Evolutionary conservation across 2,329 filamentous ascomycete species (phyloP).

Genomic region (Stachybotrys chlorohalonatus): DNA sequence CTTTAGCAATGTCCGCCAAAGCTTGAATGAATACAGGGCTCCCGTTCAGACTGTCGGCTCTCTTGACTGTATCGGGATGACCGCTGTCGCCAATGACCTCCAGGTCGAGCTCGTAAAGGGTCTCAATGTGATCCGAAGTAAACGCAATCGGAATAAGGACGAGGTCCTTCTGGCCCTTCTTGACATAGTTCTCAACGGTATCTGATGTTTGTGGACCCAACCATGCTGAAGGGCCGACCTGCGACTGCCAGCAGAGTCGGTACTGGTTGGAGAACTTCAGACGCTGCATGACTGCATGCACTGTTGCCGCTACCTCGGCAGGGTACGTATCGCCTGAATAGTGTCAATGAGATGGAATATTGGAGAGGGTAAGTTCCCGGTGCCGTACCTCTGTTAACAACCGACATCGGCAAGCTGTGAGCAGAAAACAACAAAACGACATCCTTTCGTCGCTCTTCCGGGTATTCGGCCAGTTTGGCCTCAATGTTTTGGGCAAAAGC

Average conservation of each 20-base stretch:
- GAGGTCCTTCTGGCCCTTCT: slow-evolving; percentile 85
- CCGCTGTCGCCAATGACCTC: slow-evolving; percentile 89
- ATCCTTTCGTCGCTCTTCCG: slow-evolving; percentile 66
- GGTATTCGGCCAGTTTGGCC: slow-evolving; percentile 73
- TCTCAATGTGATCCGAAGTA: slow-evolving; percentile 98
- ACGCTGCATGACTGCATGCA: slow-evolving; percentile 91
- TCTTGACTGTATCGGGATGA: slow-evolving; percentile 71
- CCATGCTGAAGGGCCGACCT: slow-evolving; percentile 94
- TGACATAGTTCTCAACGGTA: slow-evolving; percentile 81
- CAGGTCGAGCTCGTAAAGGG: slow-evolving; percentile 84
- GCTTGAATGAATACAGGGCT: slow-evolving; percentile 84
- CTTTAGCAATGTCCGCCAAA: slow-evolving; percentile 76
- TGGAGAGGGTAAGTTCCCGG: background rate
- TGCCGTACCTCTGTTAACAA: slow-evolving; percentile 73
- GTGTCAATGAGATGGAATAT: slow-evolving; percentile 13
- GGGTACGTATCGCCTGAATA: slow-evolving; percentile 81
- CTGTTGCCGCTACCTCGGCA: slow-evolving; percentile 89
- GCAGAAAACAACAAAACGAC: slow-evolving; percentile 90
- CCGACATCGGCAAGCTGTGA: slow-evolving; percentile 92
- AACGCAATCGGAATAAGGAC: slow-evolving; percentile 93
- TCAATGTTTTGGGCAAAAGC: slow-evolving; percentile 92
- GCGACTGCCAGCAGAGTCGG: slow-evolving; percentile 93
- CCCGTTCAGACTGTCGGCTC: slow-evolving; percentile 86
- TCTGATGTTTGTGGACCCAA: slow-evolving; percentile 86
- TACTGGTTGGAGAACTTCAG: slow-evolving; percentile 85